Evolutionary conservation across 2,329 filamentous ascomycete genomes (phyloP), one percentile per base, ranked within the genome.

Genomic region (Fusarium buxicola): DNA sequence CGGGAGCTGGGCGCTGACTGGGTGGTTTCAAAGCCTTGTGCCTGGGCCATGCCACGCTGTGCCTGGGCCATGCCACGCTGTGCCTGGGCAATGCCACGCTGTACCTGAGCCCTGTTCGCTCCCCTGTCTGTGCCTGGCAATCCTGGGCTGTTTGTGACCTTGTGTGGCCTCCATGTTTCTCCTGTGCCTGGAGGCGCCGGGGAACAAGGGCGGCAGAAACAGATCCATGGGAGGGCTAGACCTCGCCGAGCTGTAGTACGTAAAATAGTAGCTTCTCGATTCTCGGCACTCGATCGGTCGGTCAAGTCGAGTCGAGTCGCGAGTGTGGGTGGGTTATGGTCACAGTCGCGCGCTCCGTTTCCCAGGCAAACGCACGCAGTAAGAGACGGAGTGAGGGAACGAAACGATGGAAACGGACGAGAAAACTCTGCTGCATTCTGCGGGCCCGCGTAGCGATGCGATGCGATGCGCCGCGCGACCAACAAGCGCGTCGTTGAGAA

Each of bases 391-490:
- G 31, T 21, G 21, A 21, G 21, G 32, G 43, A 49, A n/a, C n/a
- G n/a, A n/a, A n/a, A n/a, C n/a, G n/a, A n/a, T n/a, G 50, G 58
- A 62, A 51, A 60, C 47, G 61, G 58, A 62, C 35, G 35, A 55
- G 53, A 69, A 69, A 69, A 69, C 63, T 69, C 66, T 69, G 66
- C 60, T 34, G 10, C 9, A 46, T 21, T n/a, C 10, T 38, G 39
- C 34, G 35, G 50, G 36, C 49, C 45, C 41, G 43, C 57, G 47
- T 53, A 45, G 35, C 34, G 16, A 58, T 45, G 38, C 57, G 47
- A 58, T 48, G 35, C 34, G 16, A 58, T 45, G 38, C 25, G 58
- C 60, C 59, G 32, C 56, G 61, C 61, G 61, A 58, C 61, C 21
- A 54, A 54, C 39, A 16, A 54, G 35, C 36, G 35, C 36, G 6